Evolutionary conservation across 306 rosid genomes (phyloP).

Genomic region (Prunus kanzakura): DNA sequence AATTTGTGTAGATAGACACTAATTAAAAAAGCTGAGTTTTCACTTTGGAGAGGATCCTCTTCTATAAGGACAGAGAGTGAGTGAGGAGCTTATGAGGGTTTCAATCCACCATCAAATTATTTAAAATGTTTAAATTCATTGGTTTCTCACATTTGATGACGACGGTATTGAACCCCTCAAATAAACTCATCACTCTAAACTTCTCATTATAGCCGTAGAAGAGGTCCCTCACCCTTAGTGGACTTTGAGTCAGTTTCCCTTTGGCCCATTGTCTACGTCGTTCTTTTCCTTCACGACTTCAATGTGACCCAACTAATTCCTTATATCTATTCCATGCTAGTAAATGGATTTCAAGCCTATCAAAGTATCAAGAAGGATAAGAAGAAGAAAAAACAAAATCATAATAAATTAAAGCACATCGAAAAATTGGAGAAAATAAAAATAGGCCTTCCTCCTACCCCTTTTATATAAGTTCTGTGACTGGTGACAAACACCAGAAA

Average conservation of each 20-base stretch:
- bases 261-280: slow-evolving; percentile 72
- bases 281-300: slow-evolving; percentile 58
- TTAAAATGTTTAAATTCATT: no score
- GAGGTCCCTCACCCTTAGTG: not conserved
- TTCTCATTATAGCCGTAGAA: no score
- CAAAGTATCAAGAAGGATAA: not conserved
- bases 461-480: not conserved
- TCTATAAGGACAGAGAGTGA: no score
- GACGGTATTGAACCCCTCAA: not conserved
- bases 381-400: not conserved
- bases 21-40: not conserved
- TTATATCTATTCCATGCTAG: not conserved
- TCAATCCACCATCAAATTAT: no score
- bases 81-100: no score
- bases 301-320: not conserved
- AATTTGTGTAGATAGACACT: not conserved
- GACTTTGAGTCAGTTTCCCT: slow-evolving; percentile 38
- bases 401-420: not conserved
- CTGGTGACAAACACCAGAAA: not conserved
- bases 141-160: no score
- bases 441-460: no score
- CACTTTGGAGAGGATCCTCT: not conserved
- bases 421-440: no score
- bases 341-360: not conserved
- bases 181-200: no score